Evolutionary conservation across 1,284 basidiomycete genomes (phyloP), one percentile per base, ranked within the genome.

Genomic region (Moniliophthora roreri): DNA sequence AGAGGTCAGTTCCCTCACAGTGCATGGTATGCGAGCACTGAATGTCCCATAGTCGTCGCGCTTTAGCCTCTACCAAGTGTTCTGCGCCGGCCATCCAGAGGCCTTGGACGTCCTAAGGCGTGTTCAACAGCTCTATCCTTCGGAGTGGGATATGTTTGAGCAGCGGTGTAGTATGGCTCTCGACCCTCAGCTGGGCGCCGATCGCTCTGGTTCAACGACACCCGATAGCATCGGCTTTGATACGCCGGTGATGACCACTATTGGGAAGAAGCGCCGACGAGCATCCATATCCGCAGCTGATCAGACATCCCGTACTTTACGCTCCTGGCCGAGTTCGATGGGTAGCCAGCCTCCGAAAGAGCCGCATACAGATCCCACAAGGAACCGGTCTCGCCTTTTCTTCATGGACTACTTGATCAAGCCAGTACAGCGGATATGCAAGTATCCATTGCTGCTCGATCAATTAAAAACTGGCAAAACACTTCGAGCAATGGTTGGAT

Each of bases 371-470:
- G 67, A 69, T 45, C 18, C 55, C 10, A 59, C 42, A 21, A 62
- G 64, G 50, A 71, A 70, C 21, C 71, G 63, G 55, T 59, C 49
- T 8, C 78, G 80, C 44, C 80, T 94, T 47, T 75, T 77, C 53
- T 82, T 90, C 64, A 75, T 82, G 60, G 93, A 95, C 69, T 91
- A 93, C 65, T 77, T 95, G 70, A 95, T 95, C 71, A 91, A 92
- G 66, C 93, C 93, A 5, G 80, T 95, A 16, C 93, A 95, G 69
- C 77, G 93, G 38, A 87, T 95, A 44, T 95, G 93, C 78, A 91
- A 89, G 62, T 98, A 98, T 66, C 93, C 93, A 8, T 78, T 97
- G 39, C 79, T 98, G 11, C 81, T 98, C 35, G 85, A 87, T 54
- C 84, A 91, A 61, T 79, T 97, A 46, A 77, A 79, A 48, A 68